Base-by-base conservation (phyloP, 1,284 basidiomycete genomes). In the Melampsora americana region DNA sequence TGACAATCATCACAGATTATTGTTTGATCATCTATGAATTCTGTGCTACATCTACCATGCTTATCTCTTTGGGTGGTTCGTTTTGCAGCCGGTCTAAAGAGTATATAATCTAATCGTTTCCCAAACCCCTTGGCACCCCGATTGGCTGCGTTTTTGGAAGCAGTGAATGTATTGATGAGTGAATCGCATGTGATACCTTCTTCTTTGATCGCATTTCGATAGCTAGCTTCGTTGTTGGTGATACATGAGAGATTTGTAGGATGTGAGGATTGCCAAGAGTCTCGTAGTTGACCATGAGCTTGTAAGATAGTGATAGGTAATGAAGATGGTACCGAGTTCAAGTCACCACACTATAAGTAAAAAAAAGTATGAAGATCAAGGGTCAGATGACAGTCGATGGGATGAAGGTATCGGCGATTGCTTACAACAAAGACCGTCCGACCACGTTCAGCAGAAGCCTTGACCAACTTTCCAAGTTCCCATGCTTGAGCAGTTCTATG, bases 101-200 rank as follows among this genome's bases (percentile, higher is more conserved):
- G 87, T 80, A 98, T 87, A 81, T 99, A 99, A 83, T 99, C 96
- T 44, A 99, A 89, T 14, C 96, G 88, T 83, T 99, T 99, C 39
- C 96, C 96, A 20, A 79, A 79, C 1, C 79, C 81, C 35, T 78
- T 70, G 14, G 73, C 66, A 56, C 84, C 84, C 66, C 80, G 76
- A 18, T 79, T 77, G 66, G 78, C 68, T 0, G 79, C 82, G 46
- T 69, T 76, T 82, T 94, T 95, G 16, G 89, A 88, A 11, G 89
- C 89, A 1, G 93, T 93, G 84, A 90, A 99, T 2, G 91, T 88
- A 83, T 96, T 97, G 42, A 95, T 81, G 0, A 93, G 92, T 0
- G 93, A 96, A 84, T 99, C 96, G 68, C 93, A 93, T 0, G 96
- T 98, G 79, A 98, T 89, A 18, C 94, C 94, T 78, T 89, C 89